Evolutionary conservation across 495 filamentous ascomycete genomes (phyloP).

Genomic region (Amorphotheca resinae): DNA sequence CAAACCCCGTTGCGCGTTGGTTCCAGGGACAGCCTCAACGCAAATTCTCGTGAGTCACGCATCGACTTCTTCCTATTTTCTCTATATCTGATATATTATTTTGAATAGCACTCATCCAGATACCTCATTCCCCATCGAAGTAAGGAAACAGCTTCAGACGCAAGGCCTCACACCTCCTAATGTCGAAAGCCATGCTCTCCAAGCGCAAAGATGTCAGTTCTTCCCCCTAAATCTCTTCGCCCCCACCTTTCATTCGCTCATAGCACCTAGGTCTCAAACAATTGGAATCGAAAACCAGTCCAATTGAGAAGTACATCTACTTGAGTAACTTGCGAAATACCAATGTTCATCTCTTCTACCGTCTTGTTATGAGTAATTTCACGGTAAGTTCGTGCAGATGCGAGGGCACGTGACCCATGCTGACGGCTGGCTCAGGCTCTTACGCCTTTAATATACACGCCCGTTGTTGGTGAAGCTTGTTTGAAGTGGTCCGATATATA

Average conservation of each 20-base stretch:
- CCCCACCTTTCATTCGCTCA: conserved; percentile 6
- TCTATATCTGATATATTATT: not conserved
- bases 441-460: conserved; percentile 71
- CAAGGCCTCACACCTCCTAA: conserved; percentile 47
- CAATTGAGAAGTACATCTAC: conserved; percentile 71
- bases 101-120: not conserved
- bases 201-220: conserved; percentile 52
- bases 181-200: conserved; percentile 55
- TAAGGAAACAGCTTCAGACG: not conserved
- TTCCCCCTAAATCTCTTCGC: not conserved
- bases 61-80: not conserved
- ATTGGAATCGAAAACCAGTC: conserved; percentile 48
- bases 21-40: not conserved
- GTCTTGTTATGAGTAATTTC: conserved; percentile 57
- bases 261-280: conserved; percentile 44
- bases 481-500: conserved; percentile 73
- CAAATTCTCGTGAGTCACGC: not conserved
- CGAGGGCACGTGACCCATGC: conserved; percentile 4
- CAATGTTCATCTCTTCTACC: conserved; percentile 70
- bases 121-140: not conserved
- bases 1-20: not conserved
- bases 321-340: conserved; percentile 60
- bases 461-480: conserved; percentile 71
- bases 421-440: conserved; percentile 23
- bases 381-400: conserved; percentile 35